Percentiles rank a stretch among this genome's conserved stretches.
Conservation (phyloP, 1,284 basidiomycete genomes). For the Ustilago nuda region DNA sequence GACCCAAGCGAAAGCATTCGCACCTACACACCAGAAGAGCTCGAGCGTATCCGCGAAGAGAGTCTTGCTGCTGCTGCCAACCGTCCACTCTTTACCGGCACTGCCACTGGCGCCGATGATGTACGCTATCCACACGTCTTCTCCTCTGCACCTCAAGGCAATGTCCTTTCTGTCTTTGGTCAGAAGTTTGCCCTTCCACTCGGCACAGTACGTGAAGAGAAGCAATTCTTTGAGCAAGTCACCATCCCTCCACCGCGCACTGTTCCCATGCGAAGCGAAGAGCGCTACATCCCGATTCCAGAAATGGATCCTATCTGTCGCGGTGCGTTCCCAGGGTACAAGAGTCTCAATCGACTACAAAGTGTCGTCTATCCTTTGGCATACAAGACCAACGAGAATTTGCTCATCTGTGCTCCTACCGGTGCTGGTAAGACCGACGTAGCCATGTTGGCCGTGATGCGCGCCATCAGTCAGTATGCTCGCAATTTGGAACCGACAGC, state of each 20-base stretch:
- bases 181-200: conserved; percentile 83
- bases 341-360: conserved; percentile 90
- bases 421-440: conserved; percentile 94
- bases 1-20: conserved; percentile 45
- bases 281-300: conserved; percentile 79
- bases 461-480: conserved; percentile 83
- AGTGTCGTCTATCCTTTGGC: conserved; percentile 94
- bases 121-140: conserved; percentile 86
- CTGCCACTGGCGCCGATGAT: conserved; percentile 75
- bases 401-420: conserved; percentile 77
- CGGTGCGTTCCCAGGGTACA: conserved; percentile 92
- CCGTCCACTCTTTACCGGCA: conserved; percentile 76
- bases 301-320: conserved; percentile 83
- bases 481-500: conserved; percentile 77
- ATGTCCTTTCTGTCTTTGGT: conserved; percentile 79
- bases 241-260: conserved; percentile 85
- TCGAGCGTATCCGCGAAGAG: conserved; percentile 77
- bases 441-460: conserved; percentile 91
- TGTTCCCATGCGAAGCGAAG: conserved; percentile 80
- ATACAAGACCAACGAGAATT: conserved; percentile 93
- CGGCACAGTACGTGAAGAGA: conserved; percentile 79
- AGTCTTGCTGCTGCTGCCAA: conserved; percentile 76
- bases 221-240: conserved; percentile 78
- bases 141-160: conserved; percentile 78
- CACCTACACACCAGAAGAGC: conserved; percentile 74